A percentile compares a stretch with the other conserved stretches of the same genome.
Conservation (phyloP, 1,284 basidiomycete genomes). For the Phlebopus sp. region DNA sequence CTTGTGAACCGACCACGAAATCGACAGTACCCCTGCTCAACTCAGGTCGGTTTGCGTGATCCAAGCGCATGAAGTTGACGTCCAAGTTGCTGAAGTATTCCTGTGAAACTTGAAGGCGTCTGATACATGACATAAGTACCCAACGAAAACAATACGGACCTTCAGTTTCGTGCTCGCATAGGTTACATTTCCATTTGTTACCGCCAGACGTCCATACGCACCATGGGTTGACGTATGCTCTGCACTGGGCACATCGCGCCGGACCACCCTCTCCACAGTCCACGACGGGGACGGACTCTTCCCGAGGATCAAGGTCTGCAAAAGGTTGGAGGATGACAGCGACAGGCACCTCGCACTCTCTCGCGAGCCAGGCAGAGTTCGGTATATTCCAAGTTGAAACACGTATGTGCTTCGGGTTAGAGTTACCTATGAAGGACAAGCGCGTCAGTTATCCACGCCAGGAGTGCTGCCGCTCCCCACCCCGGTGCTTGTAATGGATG, state of each 20-base stretch:
- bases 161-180: constrained; percentile 81
- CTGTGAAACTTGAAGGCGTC: constrained; percentile 55
- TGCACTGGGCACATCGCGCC: constrained; percentile 82
- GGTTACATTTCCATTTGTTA: constrained; percentile 88
- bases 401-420: constrained; percentile 82
- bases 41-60: constrained; percentile 84
- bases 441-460: constrained; percentile 11
- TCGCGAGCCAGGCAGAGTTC: constrained; percentile 74
- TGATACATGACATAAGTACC: background rate
- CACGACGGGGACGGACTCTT: constrained; percentile 81
- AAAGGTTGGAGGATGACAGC: constrained; percentile 90
- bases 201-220: constrained; percentile 86
- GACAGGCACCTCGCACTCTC: constrained; percentile 83
- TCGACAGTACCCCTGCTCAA: constrained; percentile 91
- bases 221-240: constrained; percentile 96
- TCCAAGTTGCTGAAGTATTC: constrained; percentile 90
- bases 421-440: constrained; percentile 50
- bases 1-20: constrained; percentile 73
- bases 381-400: constrained; percentile 91
- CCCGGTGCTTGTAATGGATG: background rate
- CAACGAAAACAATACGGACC: constrained; percentile 47
- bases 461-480: background rate
- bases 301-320: constrained; percentile 76
- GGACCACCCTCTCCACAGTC: constrained; percentile 70
- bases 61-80: constrained; percentile 76